Evolutionary conservation across 495 filamentous ascomycete species (phyloP).

Genomic region (Evansstolkia leycettana): DNA sequence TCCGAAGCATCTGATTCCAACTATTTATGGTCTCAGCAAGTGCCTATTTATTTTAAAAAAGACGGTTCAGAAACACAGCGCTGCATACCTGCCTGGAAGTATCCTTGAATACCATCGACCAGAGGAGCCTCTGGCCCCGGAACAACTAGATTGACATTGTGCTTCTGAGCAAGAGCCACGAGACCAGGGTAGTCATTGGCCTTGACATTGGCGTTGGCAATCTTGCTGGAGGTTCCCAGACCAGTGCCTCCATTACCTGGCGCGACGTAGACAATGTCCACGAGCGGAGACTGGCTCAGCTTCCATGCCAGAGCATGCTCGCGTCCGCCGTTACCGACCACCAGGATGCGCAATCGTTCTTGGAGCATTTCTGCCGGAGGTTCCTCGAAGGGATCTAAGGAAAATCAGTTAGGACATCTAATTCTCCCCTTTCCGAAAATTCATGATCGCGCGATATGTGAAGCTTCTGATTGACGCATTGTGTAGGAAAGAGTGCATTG

Average conservation of each 20-base stretch:
- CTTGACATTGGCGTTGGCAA: constrained; percentile 58
- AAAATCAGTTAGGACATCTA: too few relatives aligned
- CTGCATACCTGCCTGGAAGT: constrained; percentile 52
- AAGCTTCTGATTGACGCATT: too few relatives aligned
- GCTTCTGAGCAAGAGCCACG: constrained; percentile 58
- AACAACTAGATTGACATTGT: constrained; percentile 71
- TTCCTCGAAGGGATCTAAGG: too few relatives aligned
- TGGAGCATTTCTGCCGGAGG: constrained; percentile 20
- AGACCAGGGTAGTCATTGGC: constrained; percentile 67
- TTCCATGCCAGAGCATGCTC: constrained; percentile 97
- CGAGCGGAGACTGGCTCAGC: constrained; percentile 61
- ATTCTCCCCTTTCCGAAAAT: too few relatives aligned
- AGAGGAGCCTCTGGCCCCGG: constrained; percentile 88
- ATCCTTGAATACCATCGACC: constrained; percentile 79
- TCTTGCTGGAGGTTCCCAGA: constrained; percentile 45
- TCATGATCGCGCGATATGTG: constrained; percentile 15
- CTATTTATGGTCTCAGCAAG: constrained; percentile 23
- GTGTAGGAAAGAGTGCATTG: too few relatives aligned
- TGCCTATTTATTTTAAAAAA: not conserved
- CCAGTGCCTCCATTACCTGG: constrained; percentile 88
- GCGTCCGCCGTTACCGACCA: constrained; percentile 86
- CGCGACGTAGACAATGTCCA: constrained; percentile 35
- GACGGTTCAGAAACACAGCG: too few relatives aligned
- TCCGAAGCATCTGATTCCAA: constrained; percentile 73
- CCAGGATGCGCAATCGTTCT: constrained; percentile 51